phyloP scores from a whole-genome alignment of 2,329 filamentous ascomycete genomes.

The Albifimbria verrucaria region DNA sequence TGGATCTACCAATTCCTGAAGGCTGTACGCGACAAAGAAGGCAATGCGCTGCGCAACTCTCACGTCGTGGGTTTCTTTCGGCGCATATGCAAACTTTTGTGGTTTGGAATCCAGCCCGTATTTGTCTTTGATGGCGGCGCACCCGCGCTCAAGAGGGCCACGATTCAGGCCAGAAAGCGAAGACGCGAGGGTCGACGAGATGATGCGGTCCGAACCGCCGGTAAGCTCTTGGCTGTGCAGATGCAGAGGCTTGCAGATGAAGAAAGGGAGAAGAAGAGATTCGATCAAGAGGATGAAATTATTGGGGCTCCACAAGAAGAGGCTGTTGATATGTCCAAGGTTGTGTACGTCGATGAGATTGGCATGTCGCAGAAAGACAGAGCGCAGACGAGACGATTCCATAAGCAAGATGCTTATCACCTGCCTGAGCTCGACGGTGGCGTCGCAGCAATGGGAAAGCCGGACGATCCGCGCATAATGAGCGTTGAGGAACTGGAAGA shows the following conservation, averaged over 20 bases:
- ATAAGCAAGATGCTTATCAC: constrained; percentile 93
- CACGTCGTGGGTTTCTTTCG: constrained; percentile 98
- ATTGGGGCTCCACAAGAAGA: constrained; percentile 47
- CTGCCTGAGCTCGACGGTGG: constrained; percentile 79
- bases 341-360: constrained; percentile 90
- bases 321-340: constrained; percentile 62
- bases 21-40: constrained; percentile 96
- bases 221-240: constrained; percentile 87
- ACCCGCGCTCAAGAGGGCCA: constrained; percentile 85
- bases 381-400: constrained; percentile 71
- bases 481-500: constrained; percentile 89
- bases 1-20: constrained; percentile 99
- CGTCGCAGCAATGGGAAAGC: constrained; percentile 80
- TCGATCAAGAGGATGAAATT: constrained; percentile 40
- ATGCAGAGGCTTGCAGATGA: constrained; percentile 90
- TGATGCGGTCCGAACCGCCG: constrained; percentile 88
- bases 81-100: constrained; percentile 94
- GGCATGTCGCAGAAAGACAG: constrained; percentile 77
- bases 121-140: constrained; percentile 98
- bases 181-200: constrained; percentile 85
- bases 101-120: constrained; percentile 92
- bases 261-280: constrained; percentile 65
- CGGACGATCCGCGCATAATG: constrained; percentile 95
- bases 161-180: constrained; percentile 73
- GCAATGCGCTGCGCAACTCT: constrained; percentile 91